Evolutionary conservation across 768 basidiomycete species (phyloP).

Genomic region (Leccinum incarnatum): DNA sequence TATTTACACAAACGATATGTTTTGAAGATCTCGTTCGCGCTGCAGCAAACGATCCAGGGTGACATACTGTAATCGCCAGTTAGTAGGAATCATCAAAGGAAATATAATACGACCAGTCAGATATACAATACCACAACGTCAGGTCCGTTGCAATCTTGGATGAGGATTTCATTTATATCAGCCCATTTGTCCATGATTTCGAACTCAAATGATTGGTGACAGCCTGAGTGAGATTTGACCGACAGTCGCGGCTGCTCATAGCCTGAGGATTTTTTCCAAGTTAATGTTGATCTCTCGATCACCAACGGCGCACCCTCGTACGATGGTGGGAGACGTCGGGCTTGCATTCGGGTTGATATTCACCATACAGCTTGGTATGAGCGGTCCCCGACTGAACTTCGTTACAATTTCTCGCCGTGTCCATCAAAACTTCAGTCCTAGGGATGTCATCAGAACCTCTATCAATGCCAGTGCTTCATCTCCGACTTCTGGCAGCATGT

Average conservation of each 20-base stretch:
- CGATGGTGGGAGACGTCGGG: neutral
- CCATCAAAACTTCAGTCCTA: too few relatives aligned
- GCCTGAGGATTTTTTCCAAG: too few relatives aligned
- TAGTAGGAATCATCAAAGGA: neutral
- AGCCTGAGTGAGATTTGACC: too few relatives aligned
- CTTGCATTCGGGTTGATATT: neutral
- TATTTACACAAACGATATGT: neutral
- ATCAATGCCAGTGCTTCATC: neutral
- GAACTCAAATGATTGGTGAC: neutral
- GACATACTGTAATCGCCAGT: neutral
- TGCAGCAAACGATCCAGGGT: neutral
- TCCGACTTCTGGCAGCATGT: neutral
- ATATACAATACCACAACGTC: neutral
- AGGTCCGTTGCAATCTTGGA: neutral
- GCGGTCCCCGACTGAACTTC: too few relatives aligned
- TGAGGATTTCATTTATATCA: neutral
- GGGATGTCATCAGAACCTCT: too few relatives aligned
- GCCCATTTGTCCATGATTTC: too few relatives aligned
- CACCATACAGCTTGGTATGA: neutral
- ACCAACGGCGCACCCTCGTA: neutral
- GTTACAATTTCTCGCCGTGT: neutral
- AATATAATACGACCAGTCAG: neutral
- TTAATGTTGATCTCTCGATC: neutral
- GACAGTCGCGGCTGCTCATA: neutral
- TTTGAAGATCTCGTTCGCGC: neutral